Base-by-base conservation (phyloP, 768 basidiomycete genomes). In the Mycena venus region DNA sequence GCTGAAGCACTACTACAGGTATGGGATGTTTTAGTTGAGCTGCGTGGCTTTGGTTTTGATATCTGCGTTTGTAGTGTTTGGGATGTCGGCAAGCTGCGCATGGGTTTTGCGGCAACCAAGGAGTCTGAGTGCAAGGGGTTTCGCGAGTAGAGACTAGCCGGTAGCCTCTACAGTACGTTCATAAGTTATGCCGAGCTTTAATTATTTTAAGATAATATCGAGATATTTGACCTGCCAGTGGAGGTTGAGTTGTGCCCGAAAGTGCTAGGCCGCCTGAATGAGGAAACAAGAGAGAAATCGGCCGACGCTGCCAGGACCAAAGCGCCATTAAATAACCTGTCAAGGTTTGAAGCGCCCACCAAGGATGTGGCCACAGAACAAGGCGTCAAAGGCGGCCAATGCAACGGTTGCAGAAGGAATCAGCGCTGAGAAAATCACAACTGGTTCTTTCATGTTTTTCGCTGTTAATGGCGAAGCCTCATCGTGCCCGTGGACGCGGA, bases 1-100 rank as follows among this genome's bases (percentile, higher is more conserved):
- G 64, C 80, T 91, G 72, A 91, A 91, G 83, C 90, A 91, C 75
- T 91, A 89, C 75, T 91, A 90, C 68, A 74, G 73, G 70, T 71
- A 31, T 23, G 61, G 2, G n/a, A 7, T 38, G 14, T 17, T 17
- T 62, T 21, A 2, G 17, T 11, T 15, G 4, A 6, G 9, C n/a
- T n/a, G n/a, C n/a, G 25, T 42, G 27, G 38, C 23, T 49, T 23
- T 32, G 21, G n/a, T n/a, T n/a, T n/a, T n/a, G n/a, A n/a, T n/a
- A n/a, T n/a, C n/a, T n/a, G 27, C 29, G 19, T 25, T 32, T 23
- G 12, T 49, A 68, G 66, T 32, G 71, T 65, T 21, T 72, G 71
- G 71, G 63, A 66, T 40, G 44, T 66, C 44, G 64, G 56, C 21
- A 10, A 42, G 56, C 71, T 59, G 14, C 40, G 64, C 29, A 67